These are phyloP conservation scores for Talaromyces sp. DNA, from an alignment of 2,329 filamentous ascomycete genomes.

Conservation along the genomic window DNA sequence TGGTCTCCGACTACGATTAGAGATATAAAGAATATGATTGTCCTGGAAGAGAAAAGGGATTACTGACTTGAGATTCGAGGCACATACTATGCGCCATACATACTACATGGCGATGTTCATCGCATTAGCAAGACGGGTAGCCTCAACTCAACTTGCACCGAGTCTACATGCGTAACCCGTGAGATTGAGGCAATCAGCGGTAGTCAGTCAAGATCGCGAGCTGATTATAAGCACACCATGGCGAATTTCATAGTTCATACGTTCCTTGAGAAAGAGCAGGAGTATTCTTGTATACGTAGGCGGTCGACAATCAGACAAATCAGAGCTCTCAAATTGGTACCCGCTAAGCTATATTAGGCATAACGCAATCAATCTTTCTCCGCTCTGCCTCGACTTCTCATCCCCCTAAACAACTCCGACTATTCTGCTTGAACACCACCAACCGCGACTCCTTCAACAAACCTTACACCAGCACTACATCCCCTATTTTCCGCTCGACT, in stretches of 20 bases:
- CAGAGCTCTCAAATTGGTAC: not conserved
- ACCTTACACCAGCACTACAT: not conserved
- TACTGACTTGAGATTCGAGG: not conserved
- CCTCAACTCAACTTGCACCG: not conserved
- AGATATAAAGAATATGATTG: not conserved
- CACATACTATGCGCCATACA: not conserved
- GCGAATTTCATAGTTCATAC: not conserved
- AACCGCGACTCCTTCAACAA: not conserved
- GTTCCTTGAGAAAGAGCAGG: not conserved
- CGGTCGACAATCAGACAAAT: constrained; percentile 8
- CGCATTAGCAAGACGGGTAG: not conserved
- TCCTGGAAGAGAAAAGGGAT: not conserved
- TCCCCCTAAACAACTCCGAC: not conserved
- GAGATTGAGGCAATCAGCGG: too few relatives aligned
- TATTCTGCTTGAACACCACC: not conserved
- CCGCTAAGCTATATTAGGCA: not conserved
- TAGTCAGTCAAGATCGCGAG: too few relatives aligned
- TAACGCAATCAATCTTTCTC: not conserved
- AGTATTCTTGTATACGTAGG: not conserved
- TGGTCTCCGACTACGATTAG: not conserved
- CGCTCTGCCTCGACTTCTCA: not conserved
- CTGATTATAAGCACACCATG: not conserved
- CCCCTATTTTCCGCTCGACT: not conserved
- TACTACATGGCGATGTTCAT: not conserved
- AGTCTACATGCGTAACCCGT: not conserved